Base-by-base conservation (phyloP, 192 early-diverging fungal species). In the Coemansia sp. region DNA sequence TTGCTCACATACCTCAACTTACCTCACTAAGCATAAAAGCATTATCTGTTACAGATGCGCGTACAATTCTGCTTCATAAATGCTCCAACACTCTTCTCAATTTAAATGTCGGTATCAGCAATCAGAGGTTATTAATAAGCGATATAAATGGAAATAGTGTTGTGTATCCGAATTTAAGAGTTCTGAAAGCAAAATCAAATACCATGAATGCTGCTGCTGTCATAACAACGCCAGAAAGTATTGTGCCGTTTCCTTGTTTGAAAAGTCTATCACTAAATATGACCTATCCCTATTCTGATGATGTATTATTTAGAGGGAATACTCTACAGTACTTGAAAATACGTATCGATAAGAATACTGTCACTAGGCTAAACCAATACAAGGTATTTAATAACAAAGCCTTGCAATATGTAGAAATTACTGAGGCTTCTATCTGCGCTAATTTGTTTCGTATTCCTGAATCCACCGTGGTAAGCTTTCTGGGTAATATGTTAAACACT, bases 251-350 rank as follows among this genome's bases (percentile, higher is more conserved):
- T 58, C 64, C 64, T 4, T 16, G 22, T 13, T 35, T 66, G 22
- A 27, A 43, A 11, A 13, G 22, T 22, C 49, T 66, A 24, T 3
- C 38, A 4, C 24, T 53, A 13, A 2, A 59, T 5, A 16, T 27
- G 12, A 32, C 35, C 1, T 66, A 66, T 16, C 38, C 38, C 7
- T 66, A 39, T 13, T 35, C 37, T 1, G 52, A 66, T 37, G 22
- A 66, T 58, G 53, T 56, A 12, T 37, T 66, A 24, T 66, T 66
- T 16, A 32, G 64, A 15, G 64, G 64, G 11, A 66, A 65, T 24
- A 58, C 53, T 5, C 27, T 66, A 8, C 52, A 58, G 15, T n/a
- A n/a, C 35, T 27, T 66, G n/a, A 22, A 22, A 18, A 39, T 39
- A n/a, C 10, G 4, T 39, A 20, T 59, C 22, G 35, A 59, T 7